These are phyloP conservation scores for Moricandia moricandioides DNA, from an alignment of 345 rosid genomes.

Conservation along the genomic window DNA sequence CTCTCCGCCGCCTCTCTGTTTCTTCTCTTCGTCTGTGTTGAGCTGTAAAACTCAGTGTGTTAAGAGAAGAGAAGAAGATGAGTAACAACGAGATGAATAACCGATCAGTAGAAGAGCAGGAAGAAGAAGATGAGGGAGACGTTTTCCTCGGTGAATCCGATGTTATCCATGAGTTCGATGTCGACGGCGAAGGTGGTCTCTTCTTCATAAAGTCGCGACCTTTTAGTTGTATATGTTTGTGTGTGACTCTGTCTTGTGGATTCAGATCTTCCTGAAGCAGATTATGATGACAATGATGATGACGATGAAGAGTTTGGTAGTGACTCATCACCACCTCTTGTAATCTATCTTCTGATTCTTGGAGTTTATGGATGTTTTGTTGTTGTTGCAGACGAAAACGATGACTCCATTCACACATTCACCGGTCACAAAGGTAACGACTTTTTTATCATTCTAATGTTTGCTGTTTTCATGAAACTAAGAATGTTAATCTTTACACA, in stretches of 20 bases:
- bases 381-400: constrained; percentile 51
- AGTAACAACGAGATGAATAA: constrained; percentile 31
- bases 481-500: constrained; percentile 24
- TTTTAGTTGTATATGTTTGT: neutral
- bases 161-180: constrained; percentile 56
- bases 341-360: neutral
- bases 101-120: constrained; percentile 41
- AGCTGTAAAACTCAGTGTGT: neutral
- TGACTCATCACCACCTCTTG: constrained; percentile 3
- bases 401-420: constrained; percentile 86
- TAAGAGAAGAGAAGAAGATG: constrained; percentile 12
- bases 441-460: neutral
- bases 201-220: neutral
- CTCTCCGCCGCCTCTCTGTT: constrained; percentile 23
- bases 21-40: neutral
- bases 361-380: neutral
- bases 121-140: constrained; percentile 55
- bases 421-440: constrained; percentile 74
- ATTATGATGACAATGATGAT: constrained; percentile 44
- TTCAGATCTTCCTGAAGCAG: constrained; percentile 83
- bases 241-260: neutral
- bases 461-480: neutral
- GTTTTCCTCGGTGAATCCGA: constrained; percentile 77
- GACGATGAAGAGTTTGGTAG: constrained; percentile 45
- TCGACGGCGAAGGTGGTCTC: constrained; percentile 73